Percentiles rank a stretch among this genome's conserved stretches.
phyloP scores from a whole-genome alignment of 176 grass and related monocot genomes.

The Hordeum vulgare region MorexV3_pseudomolecules_assembly NC_058520.1:12398602-12399101 shows the following conservation, averaged over 20 bases:
- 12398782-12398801: neutral
- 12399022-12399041: no score
- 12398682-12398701: neutral
- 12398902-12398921: constrained; percentile 25
- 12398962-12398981: constrained; percentile 20
- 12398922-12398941: neutral
- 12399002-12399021: neutral
- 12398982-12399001: neutral
- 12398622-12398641: neutral
- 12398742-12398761: constrained; percentile 11
- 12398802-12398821: neutral
- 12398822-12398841: neutral
- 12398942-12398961: neutral
- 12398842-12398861: neutral
- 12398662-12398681: neutral
- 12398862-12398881: constrained; percentile 7
- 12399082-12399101: constrained; percentile 75
- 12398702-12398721: neutral
- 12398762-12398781: constrained; percentile 22
- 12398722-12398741: neutral
- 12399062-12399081: constrained; percentile 54
- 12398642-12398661: constrained; percentile 8
- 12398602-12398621: neutral
- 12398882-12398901: constrained; percentile 27
- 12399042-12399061: constrained; percentile 6